These are phyloP conservation scores for Eucalyptus microcorys DNA, from an alignment of 345 rosid species.

Conservation along the genomic window DNA sequence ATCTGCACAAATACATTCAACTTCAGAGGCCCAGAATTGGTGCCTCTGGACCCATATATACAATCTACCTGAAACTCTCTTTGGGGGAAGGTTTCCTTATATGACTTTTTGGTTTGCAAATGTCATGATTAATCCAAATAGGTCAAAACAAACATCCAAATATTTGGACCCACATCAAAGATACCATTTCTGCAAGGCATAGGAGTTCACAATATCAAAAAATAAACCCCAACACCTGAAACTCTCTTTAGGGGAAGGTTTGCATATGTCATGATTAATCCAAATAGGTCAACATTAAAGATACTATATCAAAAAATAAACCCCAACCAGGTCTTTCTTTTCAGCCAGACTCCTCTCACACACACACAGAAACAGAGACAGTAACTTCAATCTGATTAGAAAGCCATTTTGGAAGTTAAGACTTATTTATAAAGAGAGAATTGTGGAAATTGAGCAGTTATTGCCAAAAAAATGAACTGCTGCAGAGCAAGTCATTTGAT, in stretches of 20 bases:
- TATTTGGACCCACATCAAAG: background rate
- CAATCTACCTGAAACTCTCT: background rate
- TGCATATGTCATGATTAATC: background rate
- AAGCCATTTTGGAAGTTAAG: background rate
- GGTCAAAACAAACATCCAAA: background rate
- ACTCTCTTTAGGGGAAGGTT: no score
- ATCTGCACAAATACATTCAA: background rate
- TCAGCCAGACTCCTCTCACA: background rate
- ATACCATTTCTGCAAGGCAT: background rate
- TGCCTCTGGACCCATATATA: background rate
- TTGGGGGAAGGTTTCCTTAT: background rate
- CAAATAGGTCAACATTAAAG: background rate
- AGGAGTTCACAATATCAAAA: background rate
- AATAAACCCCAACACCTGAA: background rate
- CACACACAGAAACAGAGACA: background rate
- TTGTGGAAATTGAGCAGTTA: background rate
- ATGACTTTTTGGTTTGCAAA: background rate
- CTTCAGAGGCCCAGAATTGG: background rate
- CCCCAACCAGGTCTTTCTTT: background rate
- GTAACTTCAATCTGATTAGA: background rate
- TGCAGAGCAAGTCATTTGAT: background rate
- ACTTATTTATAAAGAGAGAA: background rate
- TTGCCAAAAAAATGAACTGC: background rate
- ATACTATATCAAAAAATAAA: background rate
- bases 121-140: background rate